Evolutionary conservation across 2,329 filamentous ascomycete species (phyloP), one percentile per base, ranked within the genome.

Genomic region (Colletotrichum falcatum): DNA sequence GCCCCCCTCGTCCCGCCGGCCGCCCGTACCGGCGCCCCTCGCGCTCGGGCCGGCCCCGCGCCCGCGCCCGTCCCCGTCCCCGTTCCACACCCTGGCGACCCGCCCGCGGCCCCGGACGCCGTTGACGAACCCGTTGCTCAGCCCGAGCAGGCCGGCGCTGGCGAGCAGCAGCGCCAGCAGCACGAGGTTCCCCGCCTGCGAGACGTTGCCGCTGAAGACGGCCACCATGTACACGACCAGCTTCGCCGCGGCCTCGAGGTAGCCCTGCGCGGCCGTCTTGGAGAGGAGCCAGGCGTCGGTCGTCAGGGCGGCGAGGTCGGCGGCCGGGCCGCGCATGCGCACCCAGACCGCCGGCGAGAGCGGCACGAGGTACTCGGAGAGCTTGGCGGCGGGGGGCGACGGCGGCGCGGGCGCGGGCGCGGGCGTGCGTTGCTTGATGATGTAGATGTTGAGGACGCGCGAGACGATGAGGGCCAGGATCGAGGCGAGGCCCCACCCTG

Each of bases 271-370:
- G 33, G 81, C 78, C 0, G 85, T 88, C 76, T 86, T 84, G 48
- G 84, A 79, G 14, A 83, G 81, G 55, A 91, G 77, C 89, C 88
- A 91, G 35, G 82, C 75, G 3, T 86, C 85, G 3, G 86, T 84
- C 1, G 88, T 90, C 49, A 91, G 83, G 37, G 88, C 88, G 66
- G 88, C 87, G 8, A 91, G 80, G 75, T 91, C 89, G 39, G 86
- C 82, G 9, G 85, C 81, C 5, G 81, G 76, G 5, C 89, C 90
- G 35, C 84, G 83, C 51, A 91, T 81, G 16, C 85, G 79, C 1
- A 90, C 82, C 74, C 83, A 83, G 0, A 85, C 81, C 51, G 86
- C 86, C 30, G 83, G 80, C 26, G 83, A 85, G 5, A 90, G 81
- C 35, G 88, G 83, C 30, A 90, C 79, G 2, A 85, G 78, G 61